Evolutionary conservation across 192 early-diverging fungal genomes (phyloP).

Genomic region (Backusella mclennaniae): DNA sequence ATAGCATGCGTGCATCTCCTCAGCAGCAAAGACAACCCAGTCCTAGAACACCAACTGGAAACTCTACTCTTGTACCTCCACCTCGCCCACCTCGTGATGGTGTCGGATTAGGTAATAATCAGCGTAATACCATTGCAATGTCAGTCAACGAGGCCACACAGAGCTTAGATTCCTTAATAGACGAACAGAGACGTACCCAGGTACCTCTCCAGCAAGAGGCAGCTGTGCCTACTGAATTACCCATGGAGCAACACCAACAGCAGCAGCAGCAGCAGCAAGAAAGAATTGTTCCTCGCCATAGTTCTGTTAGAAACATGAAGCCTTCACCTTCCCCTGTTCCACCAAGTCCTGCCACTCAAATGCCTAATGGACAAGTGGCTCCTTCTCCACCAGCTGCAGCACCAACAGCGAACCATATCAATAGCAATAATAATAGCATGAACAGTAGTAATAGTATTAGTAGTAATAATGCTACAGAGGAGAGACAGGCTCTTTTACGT

Average conservation of each 20-base stretch:
- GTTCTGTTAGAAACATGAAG: not conserved
- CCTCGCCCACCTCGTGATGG: conserved; percentile 39
- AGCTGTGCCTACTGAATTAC: not conserved
- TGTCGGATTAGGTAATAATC: conserved; percentile 14
- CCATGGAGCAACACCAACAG: not conserved
- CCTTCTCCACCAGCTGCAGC: not conserved
- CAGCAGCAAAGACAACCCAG: not conserved
- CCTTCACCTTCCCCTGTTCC: not conserved
- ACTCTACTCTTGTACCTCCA: conserved; percentile 30
- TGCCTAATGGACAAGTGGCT: not conserved
- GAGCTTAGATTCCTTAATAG: not conserved
- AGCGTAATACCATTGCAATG: conserved; percentile 16
- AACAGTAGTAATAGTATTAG: not conserved
- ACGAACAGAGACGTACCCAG: not conserved
- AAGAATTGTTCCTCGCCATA: conserved; percentile 1
- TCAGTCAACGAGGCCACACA: not conserved
- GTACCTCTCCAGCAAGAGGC: not conserved
- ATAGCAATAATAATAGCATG: not conserved
- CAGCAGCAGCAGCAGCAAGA: not conserved
- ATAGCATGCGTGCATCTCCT: not conserved
- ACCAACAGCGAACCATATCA: not conserved
- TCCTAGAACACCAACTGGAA: conserved; percentile 21
- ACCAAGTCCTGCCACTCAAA: not conserved
- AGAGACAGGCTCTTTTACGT: conserved; percentile 24
- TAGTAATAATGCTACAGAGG: not conserved